phyloP scores from a whole-genome alignment of 1,284 basidiomycete species.

The Fomitopsis pinicola region DNA sequence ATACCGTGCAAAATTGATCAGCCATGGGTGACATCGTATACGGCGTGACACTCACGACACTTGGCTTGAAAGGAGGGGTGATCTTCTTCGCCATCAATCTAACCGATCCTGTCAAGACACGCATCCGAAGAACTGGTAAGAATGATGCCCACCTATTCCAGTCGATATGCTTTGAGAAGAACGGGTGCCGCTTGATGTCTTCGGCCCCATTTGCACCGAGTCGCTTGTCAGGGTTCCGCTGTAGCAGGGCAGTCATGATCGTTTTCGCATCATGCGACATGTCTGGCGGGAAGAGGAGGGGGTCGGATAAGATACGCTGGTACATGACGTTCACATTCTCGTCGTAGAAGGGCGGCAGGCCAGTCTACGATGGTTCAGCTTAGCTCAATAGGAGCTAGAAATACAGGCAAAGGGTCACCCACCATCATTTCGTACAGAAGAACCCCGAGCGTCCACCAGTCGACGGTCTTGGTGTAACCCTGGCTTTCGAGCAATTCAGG shows the following conservation, averaged over 20 bases:
- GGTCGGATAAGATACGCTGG: slow-evolving; percentile 93
- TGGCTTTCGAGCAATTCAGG: slow-evolving; percentile 95
- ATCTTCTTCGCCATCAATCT: slow-evolving; percentile 93
- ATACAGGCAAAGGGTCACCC: slow-evolving; percentile 10
- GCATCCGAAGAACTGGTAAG: slow-evolving; percentile 4
- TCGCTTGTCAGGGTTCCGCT: slow-evolving; percentile 83
- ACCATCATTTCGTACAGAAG: slow-evolving; percentile 99
- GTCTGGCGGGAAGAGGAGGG: slow-evolving; percentile 90
- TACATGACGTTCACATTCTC: slow-evolving; percentile 99
- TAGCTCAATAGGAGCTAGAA: not conserved
- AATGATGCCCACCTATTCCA: slow-evolving; percentile 60
- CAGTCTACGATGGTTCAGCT: slow-evolving; percentile 53
- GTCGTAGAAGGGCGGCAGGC: slow-evolving; percentile 97
- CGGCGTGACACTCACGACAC: slow-evolving; percentile 62
- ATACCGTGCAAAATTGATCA: not conserved
- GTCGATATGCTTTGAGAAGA: slow-evolving; percentile 94
- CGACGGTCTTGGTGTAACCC: slow-evolving; percentile 98
- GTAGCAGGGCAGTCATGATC: slow-evolving; percentile 85
- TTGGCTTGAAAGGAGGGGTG: slow-evolving; percentile 97
- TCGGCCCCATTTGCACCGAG: slow-evolving; percentile 92
- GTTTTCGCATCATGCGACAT: slow-evolving; percentile 87
- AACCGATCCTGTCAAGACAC: not conserved
- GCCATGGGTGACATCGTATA: not conserved
- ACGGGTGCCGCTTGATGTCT: slow-evolving; percentile 95
- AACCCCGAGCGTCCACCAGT: slow-evolving; percentile 99